Evolutionary conservation across 306 rosid species (phyloP), one percentile per base, ranked within the genome.

Genomic region (Quillaja saponaria): DNA sequence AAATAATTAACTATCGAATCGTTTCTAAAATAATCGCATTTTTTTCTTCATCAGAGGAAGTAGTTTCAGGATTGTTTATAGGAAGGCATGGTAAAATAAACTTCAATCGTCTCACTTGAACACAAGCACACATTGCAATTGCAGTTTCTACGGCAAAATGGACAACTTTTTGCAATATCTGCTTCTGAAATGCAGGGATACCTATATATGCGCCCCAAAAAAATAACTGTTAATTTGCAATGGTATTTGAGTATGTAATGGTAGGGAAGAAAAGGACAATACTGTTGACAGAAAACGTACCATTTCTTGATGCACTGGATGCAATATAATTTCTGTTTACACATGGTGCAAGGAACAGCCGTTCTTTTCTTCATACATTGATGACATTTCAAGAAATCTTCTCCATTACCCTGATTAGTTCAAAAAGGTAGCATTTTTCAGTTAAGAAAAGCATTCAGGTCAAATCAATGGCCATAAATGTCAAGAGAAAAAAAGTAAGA

Each of bases 121-220:
- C 71, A 71, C 81, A 87, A 80, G 76, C 97, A 90, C 40, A 38
- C 71, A 81, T 84, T 86, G 79, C 97, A 90, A 81, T 90, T 90
- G 80, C 97, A 90, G 40, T 42, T 84, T 62, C 64, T 66, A 21
- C 72, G 74, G 74, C 97, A 90, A 73, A 70, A 84, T 49, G 95
- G 97, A 71, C 97, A 90, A 31, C 72, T 65, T 18, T 18, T 66
- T 38, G 81, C 75, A 70, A 84, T 48, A 63, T 75, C 85, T 76
- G 70, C 77, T 56, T 72, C 65, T n/a, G 77, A 63, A 81, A 82
- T 64, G 58, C 72, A 60, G 37, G 92, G 83, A 44, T 90, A 90
- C 92, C 97, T 90, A 42, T 7, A 72, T 3, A 45, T 6, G 35
- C 33, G 6, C 10, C 44, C 12, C 7, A 37, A 39, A 64, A 58